A percentile compares a stretch with the other conserved stretches of the same genome.
Evolutionary conservation across 805 yeast genomes (phyloP).

Genomic region (Sugiyamaella lignohabitans): DNA sequence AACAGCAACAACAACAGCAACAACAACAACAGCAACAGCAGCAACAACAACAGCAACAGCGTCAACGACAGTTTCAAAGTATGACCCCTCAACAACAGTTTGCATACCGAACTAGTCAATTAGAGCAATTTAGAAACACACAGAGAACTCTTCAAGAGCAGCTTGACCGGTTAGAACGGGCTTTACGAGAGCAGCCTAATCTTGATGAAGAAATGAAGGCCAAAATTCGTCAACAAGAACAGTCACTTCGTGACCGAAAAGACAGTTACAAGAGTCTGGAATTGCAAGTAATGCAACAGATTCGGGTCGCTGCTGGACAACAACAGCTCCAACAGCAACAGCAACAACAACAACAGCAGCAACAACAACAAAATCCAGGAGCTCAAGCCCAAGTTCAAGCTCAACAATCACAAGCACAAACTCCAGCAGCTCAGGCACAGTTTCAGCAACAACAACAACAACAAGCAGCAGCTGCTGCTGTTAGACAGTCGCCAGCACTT

Average conservation of each 20-base stretch:
- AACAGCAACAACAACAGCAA: slow-evolving; percentile 8
- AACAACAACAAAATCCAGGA: slow-evolving; percentile 6
- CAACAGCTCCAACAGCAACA: slow-evolving; percentile 16
- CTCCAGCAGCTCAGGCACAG: slow-evolving; percentile 7
- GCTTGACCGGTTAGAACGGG: slow-evolving; percentile 15
- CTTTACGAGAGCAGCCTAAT: slow-evolving; percentile 17
- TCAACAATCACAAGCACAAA: slow-evolving; percentile 9
- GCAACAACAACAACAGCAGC: slow-evolving; percentile 13
- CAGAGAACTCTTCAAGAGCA: slow-evolving; percentile 18
- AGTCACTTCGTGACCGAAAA: slow-evolving; percentile 15
- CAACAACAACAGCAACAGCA: slow-evolving; percentile 14
- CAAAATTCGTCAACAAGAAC: slow-evolving; percentile 21
- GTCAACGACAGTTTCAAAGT: slow-evolving; percentile 10
- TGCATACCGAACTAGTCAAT: slow-evolving; percentile 15
- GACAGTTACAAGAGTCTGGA: slow-evolving; percentile 21
- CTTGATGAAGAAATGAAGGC: slow-evolving; percentile 15
- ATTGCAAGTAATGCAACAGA: slow-evolving; percentile 19
- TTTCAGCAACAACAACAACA: slow-evolving; percentile 10
- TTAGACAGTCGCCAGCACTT: background rate
- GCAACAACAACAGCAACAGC: slow-evolving; percentile 18
- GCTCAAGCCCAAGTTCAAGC: slow-evolving; percentile 2
- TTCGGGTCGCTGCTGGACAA: slow-evolving; percentile 13
- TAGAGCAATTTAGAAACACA: slow-evolving; percentile 17
- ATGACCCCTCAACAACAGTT: slow-evolving; percentile 22
- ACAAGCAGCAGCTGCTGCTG: slow-evolving; percentile 3